These are phyloP conservation scores for Citrullus amarus DNA, from an alignment of 306 rosid species.

Conservation along the genomic window DNA sequence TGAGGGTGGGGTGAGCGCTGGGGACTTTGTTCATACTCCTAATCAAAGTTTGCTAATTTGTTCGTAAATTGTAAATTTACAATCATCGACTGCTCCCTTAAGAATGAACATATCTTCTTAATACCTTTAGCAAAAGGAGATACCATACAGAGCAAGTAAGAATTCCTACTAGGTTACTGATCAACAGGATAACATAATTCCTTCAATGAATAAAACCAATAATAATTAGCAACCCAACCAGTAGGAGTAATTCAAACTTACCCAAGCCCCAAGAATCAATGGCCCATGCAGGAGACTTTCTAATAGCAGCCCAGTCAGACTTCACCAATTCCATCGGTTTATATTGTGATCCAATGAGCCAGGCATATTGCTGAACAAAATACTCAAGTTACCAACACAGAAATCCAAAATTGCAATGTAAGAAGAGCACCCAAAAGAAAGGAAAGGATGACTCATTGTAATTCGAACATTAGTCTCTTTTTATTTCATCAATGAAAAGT, in stretches of 20 bases:
- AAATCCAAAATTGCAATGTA: neutral
- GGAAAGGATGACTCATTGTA: neutral
- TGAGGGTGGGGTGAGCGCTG: neutral
- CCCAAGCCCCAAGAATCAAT: constrained; percentile 99
- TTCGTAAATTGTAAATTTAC: neutral
- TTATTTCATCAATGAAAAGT: too few species aligned
- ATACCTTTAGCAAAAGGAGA: neutral
- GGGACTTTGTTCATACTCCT: neutral
- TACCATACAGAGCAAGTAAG: neutral
- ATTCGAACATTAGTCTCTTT: too few species aligned
- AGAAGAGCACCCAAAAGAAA: neutral
- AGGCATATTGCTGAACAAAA: constrained; percentile 73
- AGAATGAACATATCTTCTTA: neutral
- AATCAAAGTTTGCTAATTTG: neutral
- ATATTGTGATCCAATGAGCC: constrained; percentile 96
- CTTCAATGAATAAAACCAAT: neutral
- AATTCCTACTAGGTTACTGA: neutral
- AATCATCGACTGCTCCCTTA: neutral
- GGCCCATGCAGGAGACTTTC: constrained; percentile 94
- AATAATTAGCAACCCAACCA: neutral
- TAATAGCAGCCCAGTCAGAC: constrained; percentile 80
- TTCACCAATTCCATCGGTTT: constrained; percentile 76
- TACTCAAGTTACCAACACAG: constrained; percentile 12
- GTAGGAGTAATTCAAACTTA: constrained; percentile 25
- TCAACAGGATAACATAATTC: neutral